These are phyloP conservation scores for Pelargonium nanum DNA, from an alignment of 345 rosid genomes.

Conservation along the genomic window DNA sequence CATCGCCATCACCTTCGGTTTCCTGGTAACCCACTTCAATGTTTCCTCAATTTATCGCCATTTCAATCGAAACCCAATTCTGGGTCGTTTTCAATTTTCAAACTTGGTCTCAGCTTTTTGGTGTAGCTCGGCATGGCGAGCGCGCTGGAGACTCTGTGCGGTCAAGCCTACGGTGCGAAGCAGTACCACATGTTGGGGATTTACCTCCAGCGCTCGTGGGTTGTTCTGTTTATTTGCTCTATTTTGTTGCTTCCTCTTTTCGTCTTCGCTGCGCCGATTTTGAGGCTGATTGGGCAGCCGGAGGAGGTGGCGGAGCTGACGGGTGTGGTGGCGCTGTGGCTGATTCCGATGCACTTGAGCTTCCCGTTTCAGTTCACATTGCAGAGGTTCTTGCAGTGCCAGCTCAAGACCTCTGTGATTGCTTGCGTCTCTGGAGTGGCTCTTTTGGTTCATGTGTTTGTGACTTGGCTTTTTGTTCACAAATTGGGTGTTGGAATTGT, in stretches of 20 bases:
- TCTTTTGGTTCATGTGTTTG: slow-evolving; percentile 29
- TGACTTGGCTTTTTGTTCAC: slow-evolving; percentile 43
- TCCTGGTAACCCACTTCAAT: slow-evolving; percentile 23
- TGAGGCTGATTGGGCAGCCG: slow-evolving; percentile 47
- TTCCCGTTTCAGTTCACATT: slow-evolving; percentile 47
- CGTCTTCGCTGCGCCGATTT: slow-evolving; percentile 31
- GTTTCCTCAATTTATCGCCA: neutral
- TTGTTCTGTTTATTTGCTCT: slow-evolving; percentile 33
- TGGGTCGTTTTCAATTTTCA: neutral
- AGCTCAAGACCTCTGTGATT: slow-evolving; percentile 36
- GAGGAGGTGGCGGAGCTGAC: slow-evolving; percentile 35
- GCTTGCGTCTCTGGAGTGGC: slow-evolving; percentile 34
- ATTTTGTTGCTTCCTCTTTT: slow-evolving; percentile 35
- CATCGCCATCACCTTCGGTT: slow-evolving; percentile 32
- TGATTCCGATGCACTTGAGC: slow-evolving; percentile 47
- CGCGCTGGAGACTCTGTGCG: slow-evolving; percentile 46
- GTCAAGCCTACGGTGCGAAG: slow-evolving; percentile 50
- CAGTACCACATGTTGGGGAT: slow-evolving; percentile 35
- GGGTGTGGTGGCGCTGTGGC: slow-evolving; percentile 41
- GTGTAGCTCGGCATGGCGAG: slow-evolving; percentile 52
- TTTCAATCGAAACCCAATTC: neutral
- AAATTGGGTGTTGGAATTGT: slow-evolving; percentile 35
- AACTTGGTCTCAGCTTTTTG: slow-evolving; percentile 1
- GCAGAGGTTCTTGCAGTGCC: slow-evolving; percentile 49
- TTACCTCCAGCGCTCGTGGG: slow-evolving; percentile 49